Evolutionary conservation across 371 early-diverging fungal genomes (phyloP).

Genomic region (Thermomucor indicae-seudaticae): DNA sequence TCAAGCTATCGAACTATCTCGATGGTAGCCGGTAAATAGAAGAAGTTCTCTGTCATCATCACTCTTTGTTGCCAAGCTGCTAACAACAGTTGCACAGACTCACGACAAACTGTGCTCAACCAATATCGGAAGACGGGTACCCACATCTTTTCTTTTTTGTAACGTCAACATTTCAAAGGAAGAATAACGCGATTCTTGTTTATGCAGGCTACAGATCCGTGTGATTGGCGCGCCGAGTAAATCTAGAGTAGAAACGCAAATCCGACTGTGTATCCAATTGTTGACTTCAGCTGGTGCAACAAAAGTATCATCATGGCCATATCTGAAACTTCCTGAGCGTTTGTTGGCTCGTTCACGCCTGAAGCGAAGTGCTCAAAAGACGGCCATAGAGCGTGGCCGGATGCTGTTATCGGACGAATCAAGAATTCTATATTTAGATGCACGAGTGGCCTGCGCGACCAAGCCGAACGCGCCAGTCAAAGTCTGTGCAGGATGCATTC

Average conservation of each 20-base stretch:
- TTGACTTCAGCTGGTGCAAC: conserved; percentile 58
- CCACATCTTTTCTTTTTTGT: too few species aligned
- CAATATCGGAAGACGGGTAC: too few species aligned
- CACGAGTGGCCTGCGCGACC: conserved; percentile 76
- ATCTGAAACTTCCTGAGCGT: conserved; percentile 67
- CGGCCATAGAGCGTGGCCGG: neutral
- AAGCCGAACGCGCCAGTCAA: conserved; percentile 66
- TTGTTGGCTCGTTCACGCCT: conserved; percentile 62
- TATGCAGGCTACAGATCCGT: conserved; percentile 44
- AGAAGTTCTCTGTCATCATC: too few species aligned
- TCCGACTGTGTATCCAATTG: conserved; percentile 75
- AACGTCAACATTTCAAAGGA: too few species aligned
- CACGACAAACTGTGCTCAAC: too few species aligned
- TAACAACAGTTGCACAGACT: too few species aligned
- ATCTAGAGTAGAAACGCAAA: conserved; percentile 86
- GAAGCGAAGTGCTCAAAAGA: conserved; percentile 15
- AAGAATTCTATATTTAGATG: conserved; percentile 64
- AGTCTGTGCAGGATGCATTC: conserved; percentile 81
- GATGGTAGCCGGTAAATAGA: too few species aligned
- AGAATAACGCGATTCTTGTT: too few species aligned
- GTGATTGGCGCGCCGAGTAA: conserved; percentile 80
- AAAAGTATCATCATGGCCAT: conserved; percentile 65
- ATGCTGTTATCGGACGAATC: conserved; percentile 19
- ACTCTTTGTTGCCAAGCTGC: too few species aligned
- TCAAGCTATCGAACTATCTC: too few species aligned